Base-by-base conservation (phyloP, 2,329 filamentous ascomycete species). In the Exophiala spinifera region DNA sequence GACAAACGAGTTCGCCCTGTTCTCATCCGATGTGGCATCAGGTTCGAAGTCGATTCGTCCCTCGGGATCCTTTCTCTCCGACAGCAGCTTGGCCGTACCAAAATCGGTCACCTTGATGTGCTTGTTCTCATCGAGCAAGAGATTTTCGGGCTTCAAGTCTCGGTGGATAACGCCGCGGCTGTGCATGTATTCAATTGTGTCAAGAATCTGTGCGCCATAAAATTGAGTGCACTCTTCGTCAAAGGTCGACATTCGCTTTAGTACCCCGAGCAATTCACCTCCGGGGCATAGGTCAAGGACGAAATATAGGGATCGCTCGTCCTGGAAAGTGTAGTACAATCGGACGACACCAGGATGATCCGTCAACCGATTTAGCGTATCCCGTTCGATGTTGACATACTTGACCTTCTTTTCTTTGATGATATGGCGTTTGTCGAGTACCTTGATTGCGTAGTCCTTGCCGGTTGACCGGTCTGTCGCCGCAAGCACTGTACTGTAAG, bases 321-420 rank as follows among this genome's bases (percentile, higher is more conserved):
- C 94, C 70, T 99, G 94, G 67, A 99, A 99, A 1, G 94, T 99
- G 73, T 99, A 99, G 73, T 97, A 99, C 40, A 99, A 79, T 59
- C 94, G 88, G 53, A 99, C 91, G 56, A 99, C 92, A 17, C 94
- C 94, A 5, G 94, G 94, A 67, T 99, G 94, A 61, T 99, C 92
- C 3, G 92, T 97, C 54, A 99, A 78, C 60, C 94, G 86, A 69
- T 99, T 99, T 52, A 99, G 78, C 0, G 94, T 97, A 73, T 99
- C 92, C 75, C 96, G 96, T 73, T 99, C 94, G 65, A 99, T 99
- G 73, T 97, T 99, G 72, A 99, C 94, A 68, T 99, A 99, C 79
- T 99, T 99, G 67, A 99, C 95, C 79, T 99, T 99, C 74, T 96
- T 97, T 75, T 99, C 94, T 73, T 97, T 99, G 78, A 99, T 99